These are phyloP conservation scores for Solanum chaucha DNA, from an alignment of 257 asterid genomes.

Conservation along the genomic window DNA sequence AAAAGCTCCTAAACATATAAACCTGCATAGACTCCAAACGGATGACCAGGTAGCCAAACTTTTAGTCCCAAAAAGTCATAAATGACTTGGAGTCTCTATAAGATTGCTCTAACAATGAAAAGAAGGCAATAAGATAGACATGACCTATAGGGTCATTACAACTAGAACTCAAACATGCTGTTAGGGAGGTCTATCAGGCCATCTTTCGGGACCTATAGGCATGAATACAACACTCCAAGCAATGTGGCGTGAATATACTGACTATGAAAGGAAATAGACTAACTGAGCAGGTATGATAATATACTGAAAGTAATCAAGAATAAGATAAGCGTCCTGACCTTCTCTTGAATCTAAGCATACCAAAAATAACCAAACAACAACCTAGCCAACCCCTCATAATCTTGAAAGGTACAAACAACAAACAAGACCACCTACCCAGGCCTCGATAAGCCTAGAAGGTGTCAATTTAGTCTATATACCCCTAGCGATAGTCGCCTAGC, in stretches of 20 bases:
- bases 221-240: background rate
- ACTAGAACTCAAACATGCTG: background rate
- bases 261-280: background rate
- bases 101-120: background rate
- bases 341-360: background rate
- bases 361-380: background rate
- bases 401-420: background rate
- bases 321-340: background rate
- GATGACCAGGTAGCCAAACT: no score
- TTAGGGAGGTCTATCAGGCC: background rate
- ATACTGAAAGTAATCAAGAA: no score
- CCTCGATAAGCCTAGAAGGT: background rate
- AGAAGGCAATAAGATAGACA: no score
- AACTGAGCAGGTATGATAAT: background rate
- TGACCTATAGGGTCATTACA: background rate
- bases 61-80: background rate
- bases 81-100: background rate
- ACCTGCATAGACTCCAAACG: background rate
- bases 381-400: background rate
- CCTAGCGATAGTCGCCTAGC: background rate
- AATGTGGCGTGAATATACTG: background rate
- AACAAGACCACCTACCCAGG: background rate
- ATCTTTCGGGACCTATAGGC: background rate
- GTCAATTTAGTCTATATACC: background rate
- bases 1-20: background rate